A percentile compares a stretch with the other conserved stretches of the same genome.
Conservation (phyloP, 352 stramenopile species). For the Phytophthora lateralis region DNA sequence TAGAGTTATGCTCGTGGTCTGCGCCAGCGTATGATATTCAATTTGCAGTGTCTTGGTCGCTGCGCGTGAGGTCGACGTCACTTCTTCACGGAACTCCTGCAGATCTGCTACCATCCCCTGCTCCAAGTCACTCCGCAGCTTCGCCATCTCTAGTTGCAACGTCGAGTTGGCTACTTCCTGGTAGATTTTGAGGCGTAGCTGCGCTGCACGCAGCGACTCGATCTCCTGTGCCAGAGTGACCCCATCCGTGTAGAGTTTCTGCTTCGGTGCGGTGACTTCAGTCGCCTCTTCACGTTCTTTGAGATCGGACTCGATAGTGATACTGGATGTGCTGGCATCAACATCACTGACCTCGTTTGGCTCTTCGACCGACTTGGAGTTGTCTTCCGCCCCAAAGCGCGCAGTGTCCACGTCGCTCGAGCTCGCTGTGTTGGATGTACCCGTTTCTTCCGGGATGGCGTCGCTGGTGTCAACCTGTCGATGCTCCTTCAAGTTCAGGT, state of each 20-base stretch:
- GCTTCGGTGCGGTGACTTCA: background rate
- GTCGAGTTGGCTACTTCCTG: slow-evolving; percentile 52
- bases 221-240: slow-evolving; percentile 47
- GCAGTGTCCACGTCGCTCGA: background rate
- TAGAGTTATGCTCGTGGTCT: slow-evolving; percentile 43
- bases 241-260: slow-evolving; percentile 28
- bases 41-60: slow-evolving; percentile 28
- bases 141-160: slow-evolving; percentile 49
- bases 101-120: slow-evolving; percentile 39
- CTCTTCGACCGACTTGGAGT: too few relatives aligned
- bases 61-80: slow-evolving; percentile 32
- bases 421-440: background rate
- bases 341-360: background rate
- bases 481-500: slow-evolving; percentile 15
- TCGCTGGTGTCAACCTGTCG: background rate
- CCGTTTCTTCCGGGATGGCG: background rate
- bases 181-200: slow-evolving; percentile 65
- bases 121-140: slow-evolving; percentile 44
- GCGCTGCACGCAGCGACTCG: slow-evolving; percentile 55
- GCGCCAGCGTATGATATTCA: slow-evolving; percentile 35
- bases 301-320: background rate
- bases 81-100: slow-evolving; percentile 47
- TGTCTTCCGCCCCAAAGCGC: background rate
- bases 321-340: background rate
- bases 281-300: background rate